Evolutionary conservation across 2,329 filamentous ascomycete genomes (phyloP), one percentile per base, ranked within the genome.

Genomic region (Aspergillus carbonarius): DNA sequence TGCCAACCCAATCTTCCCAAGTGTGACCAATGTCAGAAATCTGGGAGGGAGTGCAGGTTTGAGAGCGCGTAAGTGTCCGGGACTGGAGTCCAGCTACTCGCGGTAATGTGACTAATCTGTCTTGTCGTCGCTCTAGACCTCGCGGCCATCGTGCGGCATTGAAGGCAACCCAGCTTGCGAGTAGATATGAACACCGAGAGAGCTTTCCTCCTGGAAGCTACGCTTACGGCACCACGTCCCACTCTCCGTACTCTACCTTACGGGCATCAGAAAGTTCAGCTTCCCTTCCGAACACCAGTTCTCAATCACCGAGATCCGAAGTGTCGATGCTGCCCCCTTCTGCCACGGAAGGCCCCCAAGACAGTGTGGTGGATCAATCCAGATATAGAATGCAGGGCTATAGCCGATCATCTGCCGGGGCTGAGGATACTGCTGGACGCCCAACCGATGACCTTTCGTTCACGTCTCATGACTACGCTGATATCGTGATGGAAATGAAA

Each of bases 11-110:
- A 93, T 67, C 89, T 86, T 64, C 90, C 90, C 39, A 92, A 91
- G 66, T 97, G 93, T 68, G 85, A 93, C 55, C 92, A 96, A 76
- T 97, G 93, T 73, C 89, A 95, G 72, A 96, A 96, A 78, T 93
- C 93, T 70, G 91, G 92, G 57, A 85, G 91, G 49, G 82, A 89
- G 17, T 96, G 93, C 83, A 88, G 88, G 75, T 92, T 92, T 70
- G 90, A 91, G 76, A 91, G 90, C 76, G 90, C 90, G 90, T 93
- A 79, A 85, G 88, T 88, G 27, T 52, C 35, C 13, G 12, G 32
- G n/a, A 42, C 5, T 23, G 18, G 18, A 20, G 39, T 13, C 18
- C 13, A 7, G n/a, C 10, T 13, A 6, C 18, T 20, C 18, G 18
- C 20, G 18, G 1, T 42, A 42, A 23, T 1, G 39, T 1, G 39